phyloP scores from a whole-genome alignment of 2,329 filamentous ascomycete genomes.

The Pseudogymnoascus sp. region DNA sequence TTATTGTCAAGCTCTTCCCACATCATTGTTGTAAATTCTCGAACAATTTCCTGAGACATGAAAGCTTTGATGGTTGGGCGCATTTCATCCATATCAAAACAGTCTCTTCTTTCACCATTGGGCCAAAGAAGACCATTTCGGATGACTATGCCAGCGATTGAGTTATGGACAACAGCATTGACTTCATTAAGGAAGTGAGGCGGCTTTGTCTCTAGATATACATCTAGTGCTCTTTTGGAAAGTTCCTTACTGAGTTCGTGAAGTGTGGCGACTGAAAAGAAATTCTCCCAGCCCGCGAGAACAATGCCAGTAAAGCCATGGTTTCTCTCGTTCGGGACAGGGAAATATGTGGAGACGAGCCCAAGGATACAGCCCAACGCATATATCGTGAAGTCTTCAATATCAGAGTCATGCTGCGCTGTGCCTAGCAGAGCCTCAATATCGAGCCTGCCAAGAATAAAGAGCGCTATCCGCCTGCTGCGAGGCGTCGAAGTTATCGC shows the following conservation, averaged over 20 bases:
- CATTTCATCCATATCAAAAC: conserved; percentile 36
- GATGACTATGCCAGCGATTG: conserved; percentile 34
- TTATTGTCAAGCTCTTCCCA: conserved; percentile 40
- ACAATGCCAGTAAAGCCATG: conserved; percentile 34
- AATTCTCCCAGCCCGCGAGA: conserved; percentile 34
- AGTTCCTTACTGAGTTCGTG: conserved; percentile 29
- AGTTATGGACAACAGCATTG: conserved; percentile 28
- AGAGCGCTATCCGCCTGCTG: conserved; percentile 10
- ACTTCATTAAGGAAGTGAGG: conserved; percentile 34
- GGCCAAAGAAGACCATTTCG: conserved; percentile 36
- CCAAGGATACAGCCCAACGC: conserved; percentile 27
- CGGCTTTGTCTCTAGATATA: conserved; percentile 36
- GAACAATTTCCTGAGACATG: conserved; percentile 37
- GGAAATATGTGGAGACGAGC: conserved; percentile 21
- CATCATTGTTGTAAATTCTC: conserved; percentile 35
- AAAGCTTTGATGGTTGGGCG: conserved; percentile 37
- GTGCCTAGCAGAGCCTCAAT: no score
- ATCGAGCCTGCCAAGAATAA: conserved; percentile 21
- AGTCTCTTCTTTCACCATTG: conserved; percentile 36
- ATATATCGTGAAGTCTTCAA: no score
- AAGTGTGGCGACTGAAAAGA: conserved; percentile 18
- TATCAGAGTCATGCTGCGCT: no score
- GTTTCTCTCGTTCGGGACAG: conserved; percentile 26
- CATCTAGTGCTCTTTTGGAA: conserved; percentile 26
- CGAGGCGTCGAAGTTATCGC: conserved; percentile 16